A percentile compares a stretch with the other conserved stretches of the same genome.
phyloP scores from a whole-genome alignment of 768 basidiomycete genomes.

The Tulasnella sp. region DNA sequence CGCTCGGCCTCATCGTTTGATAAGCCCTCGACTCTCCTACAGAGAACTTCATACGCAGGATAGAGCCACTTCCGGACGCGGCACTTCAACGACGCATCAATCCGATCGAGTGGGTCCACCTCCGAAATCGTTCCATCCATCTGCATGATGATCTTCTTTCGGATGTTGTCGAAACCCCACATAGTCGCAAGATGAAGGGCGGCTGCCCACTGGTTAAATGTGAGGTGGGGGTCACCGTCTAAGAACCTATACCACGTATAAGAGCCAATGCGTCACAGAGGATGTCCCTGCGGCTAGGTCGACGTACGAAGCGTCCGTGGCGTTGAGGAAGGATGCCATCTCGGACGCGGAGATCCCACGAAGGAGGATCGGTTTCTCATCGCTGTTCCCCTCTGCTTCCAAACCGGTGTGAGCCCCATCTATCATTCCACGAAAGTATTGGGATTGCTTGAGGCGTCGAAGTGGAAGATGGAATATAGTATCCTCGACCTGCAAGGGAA shows the following conservation, averaged over 20 bases:
- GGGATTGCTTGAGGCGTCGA: not conserved
- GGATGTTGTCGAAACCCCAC: slow-evolving; percentile 9
- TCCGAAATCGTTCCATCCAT: not conserved
- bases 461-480: not conserved
- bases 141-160: not conserved
- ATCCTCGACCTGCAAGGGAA: not conserved
- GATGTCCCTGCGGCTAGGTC: too few relatives aligned
- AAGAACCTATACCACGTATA: not conserved
- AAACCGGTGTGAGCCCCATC: not conserved
- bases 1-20: not conserved
- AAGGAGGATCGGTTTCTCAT: not conserved
- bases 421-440: not conserved
- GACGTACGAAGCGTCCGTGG: not conserved
- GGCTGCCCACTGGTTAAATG: slow-evolving; percentile 5
- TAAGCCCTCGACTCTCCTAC: not conserved
- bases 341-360: not conserved
- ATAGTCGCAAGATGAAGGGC: slow-evolving; percentile 13
- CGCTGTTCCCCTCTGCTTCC: not conserved
- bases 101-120: not conserved
- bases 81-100: slow-evolving; percentile 1
- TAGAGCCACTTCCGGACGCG: slow-evolving; percentile 10
- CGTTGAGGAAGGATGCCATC: not conserved
- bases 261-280: not conserved
- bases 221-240: not conserved
- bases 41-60: slow-evolving; percentile 9